A percentile compares a stretch with the other conserved stretches of the same genome.
These are phyloP conservation scores for Chimonanthus salicifolius DNA, from an alignment of 164 flowering plant species.

Conservation along the genomic window DNA sequence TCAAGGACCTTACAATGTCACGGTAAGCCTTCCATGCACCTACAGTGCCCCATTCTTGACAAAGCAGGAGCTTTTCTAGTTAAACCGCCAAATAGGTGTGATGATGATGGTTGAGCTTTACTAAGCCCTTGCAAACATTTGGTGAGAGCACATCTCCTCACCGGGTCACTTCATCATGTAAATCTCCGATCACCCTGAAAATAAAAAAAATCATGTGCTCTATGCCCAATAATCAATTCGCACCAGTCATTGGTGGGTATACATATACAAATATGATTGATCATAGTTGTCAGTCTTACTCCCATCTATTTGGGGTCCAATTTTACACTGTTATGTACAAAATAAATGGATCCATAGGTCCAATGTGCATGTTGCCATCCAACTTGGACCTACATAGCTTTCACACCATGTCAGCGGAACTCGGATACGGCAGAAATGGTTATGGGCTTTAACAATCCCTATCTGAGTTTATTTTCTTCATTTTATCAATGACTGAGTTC, in stretches of 20 bases:
- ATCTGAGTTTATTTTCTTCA: not conserved
- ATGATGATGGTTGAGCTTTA: not conserved
- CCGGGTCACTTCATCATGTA: too few relatives aligned
- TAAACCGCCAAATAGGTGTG: too few relatives aligned
- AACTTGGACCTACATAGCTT: not conserved
- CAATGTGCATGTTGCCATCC: not conserved
- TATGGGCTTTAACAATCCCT: not conserved
- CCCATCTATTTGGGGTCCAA: too few relatives aligned
- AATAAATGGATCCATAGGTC: not conserved
- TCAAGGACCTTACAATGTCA: constrained; percentile 93
- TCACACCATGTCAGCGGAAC: not conserved
- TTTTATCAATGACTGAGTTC: too few relatives aligned
- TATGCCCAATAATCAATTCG: too few relatives aligned
- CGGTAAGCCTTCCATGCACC: constrained; percentile 44
- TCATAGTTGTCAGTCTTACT: too few relatives aligned
- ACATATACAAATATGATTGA: too few relatives aligned
- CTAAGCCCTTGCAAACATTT: not conserved
- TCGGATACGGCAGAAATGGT: not conserved
- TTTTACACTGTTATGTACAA: too few relatives aligned
- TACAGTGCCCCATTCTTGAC: not conserved
- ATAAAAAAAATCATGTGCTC: too few relatives aligned
- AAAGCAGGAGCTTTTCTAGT: too few relatives aligned
- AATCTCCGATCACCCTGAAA: too few relatives aligned
- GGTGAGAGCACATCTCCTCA: not conserved
- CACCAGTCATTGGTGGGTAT: too few relatives aligned